Evolutionary conservation across 1,139 yeast species (phyloP), one percentile per base, ranked within the genome.

Genomic region (Blastobotrys petasosporus): DNA sequence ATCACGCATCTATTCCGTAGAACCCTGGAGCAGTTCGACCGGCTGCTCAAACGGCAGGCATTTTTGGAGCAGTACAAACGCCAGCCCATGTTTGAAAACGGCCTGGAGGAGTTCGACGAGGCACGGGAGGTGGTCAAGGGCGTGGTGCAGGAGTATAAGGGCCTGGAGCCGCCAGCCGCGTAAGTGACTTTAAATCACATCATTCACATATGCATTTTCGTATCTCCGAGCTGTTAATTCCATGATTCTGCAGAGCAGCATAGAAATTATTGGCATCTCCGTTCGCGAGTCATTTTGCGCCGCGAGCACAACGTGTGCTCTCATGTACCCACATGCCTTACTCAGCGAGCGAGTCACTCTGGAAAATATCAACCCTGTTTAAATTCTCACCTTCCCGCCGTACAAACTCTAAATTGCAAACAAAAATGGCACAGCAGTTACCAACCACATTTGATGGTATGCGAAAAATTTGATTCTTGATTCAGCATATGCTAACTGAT

Each of bases 1-100:
- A 79, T 87, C 12, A 70, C 79, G 1, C 74, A 79, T 25, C 71
- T 87, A 15, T 74, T 92, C 51, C 74, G 77, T 36, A 79, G 82
- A 54, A 79, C 85, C 0, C 71, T 87, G 32, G 76, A 74, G 50
- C 94, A 90, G 55, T 92, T 82, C 63, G 96, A 92, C 56, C 75
- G 80, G 44, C 74, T 92, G 42, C 86, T 85, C 55, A 79, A 79
- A 47, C 74, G 94, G 50, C 81, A 80, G 46, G 98, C 98, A 0
- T 92, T 90, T 60, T 68, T 92, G 51, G 92, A 85, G 52, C 84
- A 82, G 46, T 92, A 87, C 65, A 71, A 77, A 29, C 80, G 70
- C 57, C 72, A 73, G 53, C 71, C 71, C 30, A 64, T 76, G 68
- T 78, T 79, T 55, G 75, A 74, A 48, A 80, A 80, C 58, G 85